Percentiles rank a stretch among this genome's conserved stretches.
Conservation (phyloP, 352 stramenopile genomes). For the Phytophthora capsici region DNA sequence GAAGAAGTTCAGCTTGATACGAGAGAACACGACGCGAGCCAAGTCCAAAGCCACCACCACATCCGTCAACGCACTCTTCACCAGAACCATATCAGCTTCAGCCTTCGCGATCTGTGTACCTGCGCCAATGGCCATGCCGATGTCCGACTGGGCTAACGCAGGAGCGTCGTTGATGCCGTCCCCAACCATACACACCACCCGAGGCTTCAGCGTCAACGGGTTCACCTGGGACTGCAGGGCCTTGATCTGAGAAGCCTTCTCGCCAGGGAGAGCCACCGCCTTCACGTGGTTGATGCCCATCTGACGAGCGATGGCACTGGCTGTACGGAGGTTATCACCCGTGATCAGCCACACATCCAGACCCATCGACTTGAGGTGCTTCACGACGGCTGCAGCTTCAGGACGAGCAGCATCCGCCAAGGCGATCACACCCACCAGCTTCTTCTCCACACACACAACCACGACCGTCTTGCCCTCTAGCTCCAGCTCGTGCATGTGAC, state of each 20-base stretch:
- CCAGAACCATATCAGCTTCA: conserved; percentile 89
- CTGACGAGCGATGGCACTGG: conserved; percentile 86
- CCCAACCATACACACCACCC: conserved; percentile 93
- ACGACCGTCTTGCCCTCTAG: conserved; percentile 89
- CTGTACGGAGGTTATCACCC: conserved; percentile 94
- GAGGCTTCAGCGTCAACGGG: conserved; percentile 70
- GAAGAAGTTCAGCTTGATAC: conserved; percentile 90
- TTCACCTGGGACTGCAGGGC: conserved; percentile 76
- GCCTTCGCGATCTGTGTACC: conserved; percentile 92
- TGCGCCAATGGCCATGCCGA: conserved; percentile 93
- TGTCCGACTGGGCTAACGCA: conserved; percentile 90
- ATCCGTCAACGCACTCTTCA: conserved; percentile 84
- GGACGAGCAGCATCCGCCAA: conserved; percentile 78
- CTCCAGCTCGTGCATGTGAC: conserved; percentile 84
- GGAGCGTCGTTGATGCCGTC: conserved; percentile 97
- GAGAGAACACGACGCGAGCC: conserved; percentile 78
- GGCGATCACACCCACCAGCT: conserved; percentile 77
- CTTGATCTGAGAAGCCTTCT: conserved; percentile 95
- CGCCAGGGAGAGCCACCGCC: conserved; percentile 90
- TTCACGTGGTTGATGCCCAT: conserved; percentile 91
- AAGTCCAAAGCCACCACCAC: conserved; percentile 88
- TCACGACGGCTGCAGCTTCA: conserved; percentile 76
- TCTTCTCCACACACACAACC: conserved; percentile 72
- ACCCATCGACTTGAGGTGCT: conserved; percentile 81
- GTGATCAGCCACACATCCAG: conserved; percentile 90